Evolutionary conservation across 495 filamentous ascomycete species (phyloP), one percentile per base, ranked within the genome.

Genomic region (Neurospora sp.): DNA sequence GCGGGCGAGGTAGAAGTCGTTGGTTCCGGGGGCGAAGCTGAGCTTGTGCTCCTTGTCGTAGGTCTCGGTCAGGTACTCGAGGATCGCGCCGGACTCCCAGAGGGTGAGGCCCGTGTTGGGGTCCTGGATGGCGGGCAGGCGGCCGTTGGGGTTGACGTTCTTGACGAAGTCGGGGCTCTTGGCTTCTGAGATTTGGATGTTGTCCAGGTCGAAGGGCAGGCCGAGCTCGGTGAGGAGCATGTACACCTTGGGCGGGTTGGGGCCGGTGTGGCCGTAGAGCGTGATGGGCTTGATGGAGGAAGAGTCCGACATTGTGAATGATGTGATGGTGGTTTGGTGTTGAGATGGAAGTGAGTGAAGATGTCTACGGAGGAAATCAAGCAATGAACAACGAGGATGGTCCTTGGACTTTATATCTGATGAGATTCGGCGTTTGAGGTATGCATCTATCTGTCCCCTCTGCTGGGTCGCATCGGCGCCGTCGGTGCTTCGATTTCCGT

Each of bases 21-120:
- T 80, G 1, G 85, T 81, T 39, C 84, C 84, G 16, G 81, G 42
- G 5, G 80, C 76, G 77, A 88, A 91, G 77, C 85, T 89, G 72
- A 93, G 76, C 73, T 85, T 89, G 73, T 88, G 80, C 12, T 88
- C 79, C 71, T 81, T 88, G 82, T 93, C 91, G 82, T 94, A 94
- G n/a, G 83, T 86, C 23, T 92, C 90, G 60, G 92, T 77, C 20
- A 94, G 82, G 78, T 94, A 94, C 73, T 90, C 83, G 75, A 93
- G 73, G 80, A 93, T 93, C 18, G 92, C 92, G 72, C 91, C 92
- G 6, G 89, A 91, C 77, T 93, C 91, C 90, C 90, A 93, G 14
- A 94, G 77, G 0, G 83, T 89, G 75, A 91, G 81, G 73, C 82
- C 86, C 0, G 87, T 91, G 83, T 94, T 93, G 31, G 88, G 86